Percentiles rank a stretch among this genome's conserved stretches.
These are phyloP conservation scores for Neurospora hispaniola DNA, from an alignment of 495 filamentous ascomycete genomes.

Conservation along the genomic window DNA sequence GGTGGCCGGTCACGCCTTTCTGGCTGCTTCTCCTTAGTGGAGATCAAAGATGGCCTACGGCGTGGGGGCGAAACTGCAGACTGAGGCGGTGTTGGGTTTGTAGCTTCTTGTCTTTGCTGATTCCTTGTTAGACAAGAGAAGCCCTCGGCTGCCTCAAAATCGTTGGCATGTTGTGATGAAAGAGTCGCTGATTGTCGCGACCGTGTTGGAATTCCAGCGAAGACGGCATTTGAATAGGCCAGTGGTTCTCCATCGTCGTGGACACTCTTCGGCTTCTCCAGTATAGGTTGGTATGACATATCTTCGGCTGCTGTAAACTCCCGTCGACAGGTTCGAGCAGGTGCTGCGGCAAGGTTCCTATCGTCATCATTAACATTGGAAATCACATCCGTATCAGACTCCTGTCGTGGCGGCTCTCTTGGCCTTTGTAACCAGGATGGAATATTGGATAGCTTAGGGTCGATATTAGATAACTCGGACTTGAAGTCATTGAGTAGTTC, in stretches of 20 bases:
- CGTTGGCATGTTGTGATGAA: background rate
- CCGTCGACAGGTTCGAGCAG: background rate
- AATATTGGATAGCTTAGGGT: constrained; percentile 1
- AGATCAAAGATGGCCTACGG: background rate
- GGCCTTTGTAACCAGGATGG: constrained; percentile 19
- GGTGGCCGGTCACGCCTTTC: background rate
- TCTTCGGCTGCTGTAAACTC: background rate
- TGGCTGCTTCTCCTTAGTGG: background rate
- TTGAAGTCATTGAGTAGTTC: constrained; percentile 31
- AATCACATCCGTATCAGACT: constrained; percentile 21
- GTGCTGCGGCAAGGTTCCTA: constrained; percentile 14
- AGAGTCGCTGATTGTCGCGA: background rate
- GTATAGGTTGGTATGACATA: background rate
- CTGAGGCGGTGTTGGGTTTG: background rate
- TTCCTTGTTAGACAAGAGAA: background rate
- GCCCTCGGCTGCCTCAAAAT: background rate
- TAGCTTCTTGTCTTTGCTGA: background rate
- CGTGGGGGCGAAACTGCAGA: background rate
- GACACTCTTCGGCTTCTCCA: background rate
- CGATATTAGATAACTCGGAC: constrained; percentile 27
- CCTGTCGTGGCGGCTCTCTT: constrained; percentile 3
- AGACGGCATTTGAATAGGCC: background rate
- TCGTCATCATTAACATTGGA: constrained; percentile 38
- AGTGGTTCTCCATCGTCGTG: background rate
- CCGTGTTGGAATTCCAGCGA: background rate